Conservation (phyloP, 176 grass and related monocot genomes). For the Carex littledalei region DNA sequence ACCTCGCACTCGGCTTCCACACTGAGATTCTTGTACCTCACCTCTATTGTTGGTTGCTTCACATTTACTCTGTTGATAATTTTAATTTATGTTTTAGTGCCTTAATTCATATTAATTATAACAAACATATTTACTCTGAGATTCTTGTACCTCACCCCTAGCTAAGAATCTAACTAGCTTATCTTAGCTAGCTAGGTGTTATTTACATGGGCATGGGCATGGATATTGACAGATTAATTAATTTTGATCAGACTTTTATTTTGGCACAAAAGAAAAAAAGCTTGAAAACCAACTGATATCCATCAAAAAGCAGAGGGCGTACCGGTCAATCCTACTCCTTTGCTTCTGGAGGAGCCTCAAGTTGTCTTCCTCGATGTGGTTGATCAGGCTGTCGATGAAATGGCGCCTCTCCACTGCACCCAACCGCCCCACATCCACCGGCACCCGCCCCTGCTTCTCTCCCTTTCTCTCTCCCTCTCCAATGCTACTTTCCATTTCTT, state of each 20-base stretch:
- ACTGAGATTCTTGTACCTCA: constrained; percentile 30
- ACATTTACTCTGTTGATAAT: constrained; percentile 39
- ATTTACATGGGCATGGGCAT: too few relatives aligned
- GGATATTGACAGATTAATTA: not conserved
- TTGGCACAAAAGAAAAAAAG: not conserved
- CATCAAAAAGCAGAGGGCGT: not conserved
- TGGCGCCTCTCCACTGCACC: constrained; percentile 33
- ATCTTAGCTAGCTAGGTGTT: not conserved
- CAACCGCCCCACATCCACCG: constrained; percentile 41
- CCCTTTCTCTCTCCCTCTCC: not conserved
- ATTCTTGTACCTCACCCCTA: too few relatives aligned
- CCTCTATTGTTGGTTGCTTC: constrained; percentile 45
- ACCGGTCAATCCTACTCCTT: constrained; percentile 58
- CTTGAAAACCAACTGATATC: not conserved
- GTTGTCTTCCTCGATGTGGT: constrained; percentile 50
- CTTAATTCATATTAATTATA: not conserved
- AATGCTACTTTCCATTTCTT: constrained; percentile 14
- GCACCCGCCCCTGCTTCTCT: not conserved
- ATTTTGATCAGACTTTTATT: not conserved
- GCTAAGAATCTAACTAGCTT: constrained; percentile 2
- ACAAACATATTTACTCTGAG: too few relatives aligned
- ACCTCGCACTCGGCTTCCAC: constrained; percentile 43
- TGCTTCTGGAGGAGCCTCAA: constrained; percentile 57
- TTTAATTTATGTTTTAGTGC: not conserved
- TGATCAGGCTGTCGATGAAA: constrained; percentile 53